phyloP scores from a whole-genome alignment of 2,329 filamentous ascomycete species.

The Juglanconis sp. region DNA sequence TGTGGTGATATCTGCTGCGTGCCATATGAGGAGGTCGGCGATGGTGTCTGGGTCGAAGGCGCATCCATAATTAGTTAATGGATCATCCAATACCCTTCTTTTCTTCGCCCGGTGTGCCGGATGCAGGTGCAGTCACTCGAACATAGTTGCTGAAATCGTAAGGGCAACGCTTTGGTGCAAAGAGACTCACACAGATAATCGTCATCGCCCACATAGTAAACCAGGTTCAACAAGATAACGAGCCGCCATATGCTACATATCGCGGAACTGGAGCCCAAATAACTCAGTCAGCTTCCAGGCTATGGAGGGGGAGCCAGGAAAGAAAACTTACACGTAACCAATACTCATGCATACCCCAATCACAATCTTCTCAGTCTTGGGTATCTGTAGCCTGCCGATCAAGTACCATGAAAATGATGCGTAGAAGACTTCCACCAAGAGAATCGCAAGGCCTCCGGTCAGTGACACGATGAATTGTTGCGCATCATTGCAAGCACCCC shows the following conservation, averaged over 20 bases:
- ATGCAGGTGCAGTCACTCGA: neutral
- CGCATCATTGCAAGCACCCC: neutral
- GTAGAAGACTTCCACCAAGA: slow-evolving; percentile 12
- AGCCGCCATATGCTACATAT: slow-evolving; percentile 11
- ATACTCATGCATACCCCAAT: slow-evolving; percentile 17
- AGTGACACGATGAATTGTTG: slow-evolving; percentile 2
- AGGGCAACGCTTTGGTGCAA: fast-evolving
- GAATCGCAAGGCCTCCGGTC: neutral
- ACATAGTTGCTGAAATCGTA: too few species aligned
- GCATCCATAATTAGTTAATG: too few species aligned
- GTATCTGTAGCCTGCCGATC: slow-evolving; percentile 7
- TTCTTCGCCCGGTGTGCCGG: too few species aligned
- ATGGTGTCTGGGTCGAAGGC: neutral
- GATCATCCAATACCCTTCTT: too few species aligned
- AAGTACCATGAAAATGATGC: slow-evolving; percentile 16
- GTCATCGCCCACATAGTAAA: neutral
- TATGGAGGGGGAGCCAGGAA: neutral
- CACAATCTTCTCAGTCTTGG: slow-evolving; percentile 15
- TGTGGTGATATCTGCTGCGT: slow-evolving; percentile 12
- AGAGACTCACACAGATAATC: slow-evolving; percentile 7
- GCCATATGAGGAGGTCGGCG: slow-evolving; percentile 14
- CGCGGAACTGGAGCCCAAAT: neutral
- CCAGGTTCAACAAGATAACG: neutral
- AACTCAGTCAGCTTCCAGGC: neutral
- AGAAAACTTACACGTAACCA: slow-evolving; percentile 10